A percentile compares a stretch with the other conserved stretches of the same genome.
Evolutionary conservation across 1,284 basidiomycete genomes (phyloP).

Genomic region (Leccinum pachyderme): DNA sequence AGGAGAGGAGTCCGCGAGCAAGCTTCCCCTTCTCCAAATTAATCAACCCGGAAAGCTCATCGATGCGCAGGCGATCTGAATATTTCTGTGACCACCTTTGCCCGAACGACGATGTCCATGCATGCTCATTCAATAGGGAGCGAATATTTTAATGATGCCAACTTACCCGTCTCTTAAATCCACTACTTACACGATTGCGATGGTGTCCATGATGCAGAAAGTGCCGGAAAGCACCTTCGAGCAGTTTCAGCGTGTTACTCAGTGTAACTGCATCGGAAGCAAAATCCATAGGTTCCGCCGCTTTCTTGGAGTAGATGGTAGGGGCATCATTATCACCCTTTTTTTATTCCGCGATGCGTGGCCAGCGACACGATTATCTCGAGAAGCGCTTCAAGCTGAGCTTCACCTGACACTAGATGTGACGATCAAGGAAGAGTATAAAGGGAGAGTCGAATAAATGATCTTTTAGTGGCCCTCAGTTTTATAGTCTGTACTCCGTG

Average conservation of each 20-base stretch:
- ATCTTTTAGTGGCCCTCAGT: background rate
- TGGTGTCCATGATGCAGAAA: conserved; percentile 30
- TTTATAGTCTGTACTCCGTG: no score
- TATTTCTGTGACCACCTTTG: conserved; percentile 25
- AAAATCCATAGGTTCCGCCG: conserved; percentile 26
- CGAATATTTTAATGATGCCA: conserved; percentile 14
- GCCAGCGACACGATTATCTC: conserved; percentile 12
- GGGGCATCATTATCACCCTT: conserved; percentile 21
- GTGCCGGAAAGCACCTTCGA: conserved; percentile 29
- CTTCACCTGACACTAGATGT: conserved; percentile 23
- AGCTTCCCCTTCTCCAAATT: conserved; percentile 29
- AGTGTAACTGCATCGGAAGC: conserved; percentile 18
- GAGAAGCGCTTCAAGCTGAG: conserved; percentile 15
- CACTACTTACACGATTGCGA: conserved; percentile 14
- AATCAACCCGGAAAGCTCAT: conserved; percentile 23
- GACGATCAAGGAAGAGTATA: background rate
- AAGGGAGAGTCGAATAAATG: background rate
- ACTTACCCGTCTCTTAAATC: background rate
- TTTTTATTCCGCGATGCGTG: conserved; percentile 30
- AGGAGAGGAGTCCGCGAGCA: conserved; percentile 31
- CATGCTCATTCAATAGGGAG: conserved; percentile 30
- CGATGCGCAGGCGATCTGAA: conserved; percentile 28
- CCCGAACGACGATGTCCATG: conserved; percentile 17
- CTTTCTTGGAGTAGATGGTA: conserved; percentile 19
- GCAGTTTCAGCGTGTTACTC: conserved; percentile 28